A percentile compares a stretch with the other conserved stretches of the same genome.
These are phyloP conservation scores for Pseudocercospora vitis DNA, from an alignment of 2,329 filamentous ascomycete genomes.

Conservation along the genomic window DNA sequence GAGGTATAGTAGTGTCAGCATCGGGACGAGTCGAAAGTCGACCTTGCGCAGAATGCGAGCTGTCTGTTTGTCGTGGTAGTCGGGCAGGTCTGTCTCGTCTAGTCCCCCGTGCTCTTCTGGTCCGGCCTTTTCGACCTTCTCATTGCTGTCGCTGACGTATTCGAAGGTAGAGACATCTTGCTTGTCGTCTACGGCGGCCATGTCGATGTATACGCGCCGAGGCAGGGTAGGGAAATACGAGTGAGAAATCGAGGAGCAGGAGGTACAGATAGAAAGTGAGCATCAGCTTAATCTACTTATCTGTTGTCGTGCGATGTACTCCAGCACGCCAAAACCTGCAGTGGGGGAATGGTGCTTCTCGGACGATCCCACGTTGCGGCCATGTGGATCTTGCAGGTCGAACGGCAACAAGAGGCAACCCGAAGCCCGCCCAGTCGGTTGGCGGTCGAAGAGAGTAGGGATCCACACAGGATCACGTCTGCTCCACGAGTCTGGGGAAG, in stretches of 20 bases:
- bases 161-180: neutral
- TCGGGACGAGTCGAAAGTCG: conserved; percentile 52
- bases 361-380: neutral
- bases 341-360: too few relatives aligned
- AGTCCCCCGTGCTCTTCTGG: neutral
- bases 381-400: conserved; percentile 1
- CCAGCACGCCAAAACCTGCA: too few relatives aligned
- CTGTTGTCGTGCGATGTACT: too few relatives aligned
- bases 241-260: neutral
- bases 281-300: too few relatives aligned
- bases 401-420: neutral
- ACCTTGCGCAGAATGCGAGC: conserved; percentile 26
- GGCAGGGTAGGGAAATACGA: neutral
- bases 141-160: neutral
- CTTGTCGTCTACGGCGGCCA: conserved; percentile 1
- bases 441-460: neutral
- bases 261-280: too few relatives aligned
- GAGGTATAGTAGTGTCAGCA: conserved; percentile 49
- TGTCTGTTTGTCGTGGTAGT: neutral
- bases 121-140: conserved; percentile 5
- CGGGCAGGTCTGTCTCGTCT: neutral
- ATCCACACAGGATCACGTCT: neutral
- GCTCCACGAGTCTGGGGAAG: neutral
- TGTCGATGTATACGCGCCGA: neutral
- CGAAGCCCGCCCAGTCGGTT: neutral